phyloP scores from a whole-genome alignment of 176 grass and related monocot genomes.

The Bothriochloa decipiens region DNA sequence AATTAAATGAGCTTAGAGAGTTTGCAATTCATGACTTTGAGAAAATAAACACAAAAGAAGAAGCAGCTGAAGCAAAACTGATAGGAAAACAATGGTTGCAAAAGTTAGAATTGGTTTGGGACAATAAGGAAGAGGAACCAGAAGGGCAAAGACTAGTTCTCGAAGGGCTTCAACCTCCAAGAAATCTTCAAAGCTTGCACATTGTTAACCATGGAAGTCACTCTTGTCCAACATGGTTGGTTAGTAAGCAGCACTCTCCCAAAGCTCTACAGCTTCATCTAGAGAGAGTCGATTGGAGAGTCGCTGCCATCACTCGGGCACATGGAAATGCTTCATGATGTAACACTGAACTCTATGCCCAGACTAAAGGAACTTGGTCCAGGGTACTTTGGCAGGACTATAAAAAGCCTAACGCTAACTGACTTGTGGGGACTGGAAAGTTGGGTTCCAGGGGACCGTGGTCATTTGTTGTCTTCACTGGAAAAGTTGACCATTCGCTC shows the following conservation, averaged over 20 bases:
- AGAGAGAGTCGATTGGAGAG: background rate
- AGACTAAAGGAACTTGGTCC: background rate
- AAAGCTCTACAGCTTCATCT: background rate
- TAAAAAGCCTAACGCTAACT: background rate
- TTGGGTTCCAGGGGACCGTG: background rate
- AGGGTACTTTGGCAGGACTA: too few species aligned
- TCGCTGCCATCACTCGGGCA: background rate
- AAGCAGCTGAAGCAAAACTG: conserved; percentile 11
- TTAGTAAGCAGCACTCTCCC: background rate
- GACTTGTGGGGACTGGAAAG: background rate
- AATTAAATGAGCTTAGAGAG: conserved; percentile 14
- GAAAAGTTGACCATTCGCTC: background rate
- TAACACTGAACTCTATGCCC: background rate
- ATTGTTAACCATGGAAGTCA: background rate
- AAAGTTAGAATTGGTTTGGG: background rate
- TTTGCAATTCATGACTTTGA: conserved; percentile 33
- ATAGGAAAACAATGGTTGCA: background rate
- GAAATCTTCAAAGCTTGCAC: background rate
- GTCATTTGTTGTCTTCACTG: background rate
- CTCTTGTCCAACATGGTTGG: conserved; percentile 2
- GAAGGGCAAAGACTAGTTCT: background rate
- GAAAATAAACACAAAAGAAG: conserved; percentile 37
- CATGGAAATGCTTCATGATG: background rate
- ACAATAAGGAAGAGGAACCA: too few species aligned
- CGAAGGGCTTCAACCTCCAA: background rate